Base-by-base conservation (phyloP, 805 yeast genomes). In the Cyberlindnera samutprakarnensis region DNA sequence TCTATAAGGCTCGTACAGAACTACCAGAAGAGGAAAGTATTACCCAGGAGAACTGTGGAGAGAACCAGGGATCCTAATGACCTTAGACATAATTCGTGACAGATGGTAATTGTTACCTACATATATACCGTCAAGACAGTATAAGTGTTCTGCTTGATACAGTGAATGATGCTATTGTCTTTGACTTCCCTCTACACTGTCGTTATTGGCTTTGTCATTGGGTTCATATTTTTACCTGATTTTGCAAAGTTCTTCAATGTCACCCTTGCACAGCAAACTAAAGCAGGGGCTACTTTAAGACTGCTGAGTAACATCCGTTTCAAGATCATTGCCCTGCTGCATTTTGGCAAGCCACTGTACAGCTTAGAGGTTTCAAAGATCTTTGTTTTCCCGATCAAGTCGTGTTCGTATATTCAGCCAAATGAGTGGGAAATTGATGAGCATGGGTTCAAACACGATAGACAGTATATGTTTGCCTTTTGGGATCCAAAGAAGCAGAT, bases 371-470 rank as follows among this genome's bases (percentile, higher is more conserved):
- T 46, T 4, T 13, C 22, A 7, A 25, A 33, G 27, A 35, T 46
- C 13, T 28, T 30, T 22, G 38, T 46, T 4, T 42, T 40, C 21
- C 51, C 51, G 4, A 32, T 46, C 18, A 46, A 46, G 23, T 42
- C 47, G 2, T 32, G 35, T 11, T 36, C 43, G 3, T 33, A 32
- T 17, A 12, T 44, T 4, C 25, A 28, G 6, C 43, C 37, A 2
- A 16, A 31, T 3, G 25, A 27, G 14, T 46, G 51, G 51, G 40
- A 38, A 23, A 18, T 46, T 28, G 48, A 44, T 34, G 41, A 42
- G 30, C 29, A 27, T 29, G 51, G 51, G 4, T 35, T 46, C 25
- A 46, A 42, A 32, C 27, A 42, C 30, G 51, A 46, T 24, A 33
- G 51, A 13, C 47, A 46, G 28, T 46, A 33, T 29, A 36, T 40